Evolutionary conservation across 2,329 filamentous ascomycete species (phyloP), one percentile per base, ranked within the genome.

Genomic region (Ophiosphaerella narmari): DNA sequence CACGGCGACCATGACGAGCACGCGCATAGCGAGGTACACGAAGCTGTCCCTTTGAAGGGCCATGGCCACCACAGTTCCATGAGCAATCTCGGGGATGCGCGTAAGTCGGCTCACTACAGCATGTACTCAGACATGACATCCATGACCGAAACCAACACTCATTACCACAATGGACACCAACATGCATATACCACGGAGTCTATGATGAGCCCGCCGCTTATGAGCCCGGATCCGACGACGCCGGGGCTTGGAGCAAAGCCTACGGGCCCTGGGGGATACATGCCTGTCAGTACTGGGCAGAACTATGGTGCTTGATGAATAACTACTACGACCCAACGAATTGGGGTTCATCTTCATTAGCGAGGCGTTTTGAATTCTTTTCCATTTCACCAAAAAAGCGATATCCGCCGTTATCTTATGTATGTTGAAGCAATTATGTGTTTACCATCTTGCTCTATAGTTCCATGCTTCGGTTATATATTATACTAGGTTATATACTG

Each of bases 91-190:
- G 55, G 55, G 24, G 56, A 57, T 37, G 47, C 61, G 13, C 58
- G 61, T 50, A 62, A 60, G 44, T 57, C 60, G 2, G 55, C 57
- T 2, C 51, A 55, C 16, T 66, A 60, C 62, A 67, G 61, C 36
- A 49, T 51, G 6, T 51, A 65, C 29, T 44, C 58, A 7, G 62
- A 65, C 21, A 34, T 50, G 9, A 21, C 50, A 5, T 58, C 62
- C 3, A 41, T 64, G 16, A 53, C 55, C 0, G 26, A 43, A 3
- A 45, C 39, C 12, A 52, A 37, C 39, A 67, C 62, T 4, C 55
- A 52, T 31, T 66, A 69, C 23, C 34, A 49, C 21, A 47, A 36
- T 11, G 42, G 42, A 6, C 46, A 51, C 5, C 56, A 52, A 14
- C 46, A 59, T 14, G 38, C 39, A 32, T 63, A 63, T 33, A 43